Evolutionary conservation across 192 early-diverging fungal genomes (phyloP).

Genomic region (Paraglomus brasilianum): DNA sequence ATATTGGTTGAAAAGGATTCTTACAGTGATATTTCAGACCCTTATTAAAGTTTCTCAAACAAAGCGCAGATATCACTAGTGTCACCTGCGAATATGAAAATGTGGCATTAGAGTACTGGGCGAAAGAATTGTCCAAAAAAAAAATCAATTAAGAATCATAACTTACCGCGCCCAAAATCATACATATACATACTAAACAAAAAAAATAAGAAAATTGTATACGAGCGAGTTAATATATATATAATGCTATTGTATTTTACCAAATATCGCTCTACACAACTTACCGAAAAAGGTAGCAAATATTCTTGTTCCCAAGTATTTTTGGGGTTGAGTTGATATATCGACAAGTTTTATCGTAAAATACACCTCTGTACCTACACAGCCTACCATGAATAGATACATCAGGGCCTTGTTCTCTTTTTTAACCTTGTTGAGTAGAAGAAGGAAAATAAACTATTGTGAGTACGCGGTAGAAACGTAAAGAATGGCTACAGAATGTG

Average conservation of each 20-base stretch:
- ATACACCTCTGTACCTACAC: slow-evolving; percentile 65
- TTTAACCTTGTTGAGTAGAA: slow-evolving; percentile 41
- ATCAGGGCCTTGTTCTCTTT: slow-evolving; percentile 55
- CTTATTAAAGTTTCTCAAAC: slow-evolving; percentile 68
- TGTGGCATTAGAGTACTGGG: neutral
- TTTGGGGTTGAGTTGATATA: slow-evolving; percentile 44
- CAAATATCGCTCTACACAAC: neutral
- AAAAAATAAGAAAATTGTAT: slow-evolving; percentile 34
- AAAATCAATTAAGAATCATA: slow-evolving; percentile 25
- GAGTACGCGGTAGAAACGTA: neutral
- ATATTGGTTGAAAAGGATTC: neutral
- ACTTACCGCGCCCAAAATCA: slow-evolving; percentile 47
- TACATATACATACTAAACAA: slow-evolving; percentile 34
- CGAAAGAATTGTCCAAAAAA: neutral
- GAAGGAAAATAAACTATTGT: slow-evolving; percentile 8
- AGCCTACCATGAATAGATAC: slow-evolving; percentile 57
- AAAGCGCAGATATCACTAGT: slow-evolving; percentile 53
- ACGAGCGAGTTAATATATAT: slow-evolving; percentile 30
- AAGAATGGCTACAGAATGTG: neutral
- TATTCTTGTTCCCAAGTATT: slow-evolving; percentile 49
- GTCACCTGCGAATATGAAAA: slow-evolving; percentile 39
- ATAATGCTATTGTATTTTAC: neutral
- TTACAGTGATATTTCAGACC: slow-evolving; percentile 71
- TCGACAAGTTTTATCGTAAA: slow-evolving; percentile 64
- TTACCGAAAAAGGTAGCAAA: slow-evolving; percentile 60